phyloP scores from a whole-genome alignment of 108 stramenopile genomes.

The Skeletonema grethae region DNA sequence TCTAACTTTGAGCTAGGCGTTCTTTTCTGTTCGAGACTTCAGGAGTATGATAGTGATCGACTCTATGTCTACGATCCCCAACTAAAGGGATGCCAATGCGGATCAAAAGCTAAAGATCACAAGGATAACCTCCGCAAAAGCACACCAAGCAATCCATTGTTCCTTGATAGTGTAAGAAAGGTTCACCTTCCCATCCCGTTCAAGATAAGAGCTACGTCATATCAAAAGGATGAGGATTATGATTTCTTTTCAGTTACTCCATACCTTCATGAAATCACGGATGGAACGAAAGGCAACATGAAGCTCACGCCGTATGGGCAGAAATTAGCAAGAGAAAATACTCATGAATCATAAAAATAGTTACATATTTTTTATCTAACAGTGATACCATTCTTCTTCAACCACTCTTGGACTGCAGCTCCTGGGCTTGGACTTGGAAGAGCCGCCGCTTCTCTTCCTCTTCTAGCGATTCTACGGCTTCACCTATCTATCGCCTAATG shows the following conservation, averaged over 20 bases:
- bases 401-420: neutral
- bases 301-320: slow-evolving; percentile 58
- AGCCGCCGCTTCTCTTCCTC: neutral
- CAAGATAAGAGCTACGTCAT: slow-evolving; percentile 50
- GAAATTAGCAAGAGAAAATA: slow-evolving; percentile 9
- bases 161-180: slow-evolving; percentile 32
- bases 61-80: slow-evolving; percentile 69
- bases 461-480: neutral
- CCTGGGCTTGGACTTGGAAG: neutral
- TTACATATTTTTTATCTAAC: neutral
- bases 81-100: slow-evolving; percentile 47
- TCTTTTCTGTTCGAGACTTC: slow-evolving; percentile 63
- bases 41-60: slow-evolving; percentile 51
- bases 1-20: slow-evolving; percentile 87
- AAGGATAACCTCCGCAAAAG: neutral
- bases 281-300: slow-evolving; percentile 69
- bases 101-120: slow-evolving; percentile 35
- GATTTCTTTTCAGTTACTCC: slow-evolving; percentile 65
- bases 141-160: slow-evolving; percentile 3
- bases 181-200: slow-evolving; percentile 83
- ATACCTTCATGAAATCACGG: slow-evolving; percentile 70
- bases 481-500: neutral
- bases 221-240: slow-evolving; percentile 62
- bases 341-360: neutral
- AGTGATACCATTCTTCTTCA: neutral